Percentiles rank a stretch among this genome's conserved stretches.
phyloP scores from a whole-genome alignment of 192 early-diverging fungal genomes.

The Podila horticola region DNA sequence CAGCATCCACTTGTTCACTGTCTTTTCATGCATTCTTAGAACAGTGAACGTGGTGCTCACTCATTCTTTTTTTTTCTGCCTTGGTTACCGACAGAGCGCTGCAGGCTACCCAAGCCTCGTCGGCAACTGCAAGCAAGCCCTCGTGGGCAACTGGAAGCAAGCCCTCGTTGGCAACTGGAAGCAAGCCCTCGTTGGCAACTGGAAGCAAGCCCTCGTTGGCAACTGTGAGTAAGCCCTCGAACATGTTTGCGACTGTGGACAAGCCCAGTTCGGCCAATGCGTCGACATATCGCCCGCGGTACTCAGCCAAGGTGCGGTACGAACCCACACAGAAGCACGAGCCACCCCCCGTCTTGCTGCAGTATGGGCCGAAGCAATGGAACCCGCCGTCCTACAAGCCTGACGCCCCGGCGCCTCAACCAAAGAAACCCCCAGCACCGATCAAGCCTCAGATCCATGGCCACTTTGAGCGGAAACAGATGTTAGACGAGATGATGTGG shows the following conservation, averaged over 20 bases:
- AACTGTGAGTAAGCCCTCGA: conserved; percentile 1
- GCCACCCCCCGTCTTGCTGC: neutral
- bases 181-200: too few relatives aligned
- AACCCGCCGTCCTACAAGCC: conserved; percentile 5
- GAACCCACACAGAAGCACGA: conserved; percentile 5
- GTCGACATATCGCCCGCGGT: conserved; percentile 10
- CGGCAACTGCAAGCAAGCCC: too few relatives aligned
- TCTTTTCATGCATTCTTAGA: neutral
- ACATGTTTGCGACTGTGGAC: conserved; percentile 11
- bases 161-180: too few relatives aligned
- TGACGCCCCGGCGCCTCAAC: neutral
- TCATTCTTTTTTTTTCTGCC: neutral
- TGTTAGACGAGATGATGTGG: conserved; percentile 1
- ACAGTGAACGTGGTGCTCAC: conserved; percentile 4
- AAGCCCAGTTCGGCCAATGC: conserved; percentile 1
- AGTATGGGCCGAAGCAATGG: conserved; percentile 13
- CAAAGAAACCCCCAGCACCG: conserved; percentile 1
- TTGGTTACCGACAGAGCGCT: conserved; percentile 9
- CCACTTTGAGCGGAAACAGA: conserved; percentile 15
- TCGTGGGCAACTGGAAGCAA: too few relatives aligned
- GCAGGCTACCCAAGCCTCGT: neutral
- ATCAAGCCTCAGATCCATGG: conserved; percentile 13
- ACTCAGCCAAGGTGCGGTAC: conserved; percentile 8
- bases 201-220: too few relatives aligned
- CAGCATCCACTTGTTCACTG: neutral